These are phyloP conservation scores for Arxiozyma telluris DNA, from an alignment of 1,139 yeast genomes.

Conservation along the genomic window DNA sequence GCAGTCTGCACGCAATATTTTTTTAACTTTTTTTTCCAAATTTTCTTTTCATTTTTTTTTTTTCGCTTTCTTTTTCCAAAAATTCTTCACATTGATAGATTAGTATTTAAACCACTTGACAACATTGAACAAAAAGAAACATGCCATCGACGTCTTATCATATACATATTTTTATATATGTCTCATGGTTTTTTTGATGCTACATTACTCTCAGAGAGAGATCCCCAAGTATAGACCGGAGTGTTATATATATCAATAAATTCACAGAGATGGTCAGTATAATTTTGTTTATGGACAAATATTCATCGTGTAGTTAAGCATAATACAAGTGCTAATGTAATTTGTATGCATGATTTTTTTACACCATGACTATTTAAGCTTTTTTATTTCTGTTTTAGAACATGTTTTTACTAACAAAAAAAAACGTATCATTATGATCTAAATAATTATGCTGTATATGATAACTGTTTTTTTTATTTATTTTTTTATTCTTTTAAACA, in stretches of 20 bases:
- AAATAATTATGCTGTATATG: too few species aligned
- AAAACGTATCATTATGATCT: not conserved
- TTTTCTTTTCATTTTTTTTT: too few species aligned
- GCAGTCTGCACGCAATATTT: not conserved
- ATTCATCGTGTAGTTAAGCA: slow-evolving; percentile 4
- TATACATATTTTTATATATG: too few species aligned
- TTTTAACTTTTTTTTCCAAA: too few species aligned
- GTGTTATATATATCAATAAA: slow-evolving; percentile 44
- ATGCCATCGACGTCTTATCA: too few species aligned
- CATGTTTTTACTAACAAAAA: slow-evolving; percentile 16
- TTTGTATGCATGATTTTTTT: slow-evolving; percentile 4
- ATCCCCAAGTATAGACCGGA: slow-evolving; percentile 58
- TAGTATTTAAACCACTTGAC: not conserved
- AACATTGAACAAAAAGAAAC: too few species aligned
- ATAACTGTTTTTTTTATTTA: not conserved
- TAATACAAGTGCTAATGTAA: not conserved
- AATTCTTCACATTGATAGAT: not conserved
- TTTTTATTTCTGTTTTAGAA: not conserved
- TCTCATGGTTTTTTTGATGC: not conserved
- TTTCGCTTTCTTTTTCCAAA: too few species aligned
- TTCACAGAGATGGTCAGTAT: slow-evolving; percentile 98
- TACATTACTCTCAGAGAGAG: not conserved
- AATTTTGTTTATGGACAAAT: slow-evolving; percentile 5
- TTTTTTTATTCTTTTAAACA: slow-evolving; percentile 22
- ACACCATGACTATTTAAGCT: slow-evolving; percentile 1